Base-by-base conservation (phyloP, 257 asterid species). In the Solanum etuberosum region DNA sequence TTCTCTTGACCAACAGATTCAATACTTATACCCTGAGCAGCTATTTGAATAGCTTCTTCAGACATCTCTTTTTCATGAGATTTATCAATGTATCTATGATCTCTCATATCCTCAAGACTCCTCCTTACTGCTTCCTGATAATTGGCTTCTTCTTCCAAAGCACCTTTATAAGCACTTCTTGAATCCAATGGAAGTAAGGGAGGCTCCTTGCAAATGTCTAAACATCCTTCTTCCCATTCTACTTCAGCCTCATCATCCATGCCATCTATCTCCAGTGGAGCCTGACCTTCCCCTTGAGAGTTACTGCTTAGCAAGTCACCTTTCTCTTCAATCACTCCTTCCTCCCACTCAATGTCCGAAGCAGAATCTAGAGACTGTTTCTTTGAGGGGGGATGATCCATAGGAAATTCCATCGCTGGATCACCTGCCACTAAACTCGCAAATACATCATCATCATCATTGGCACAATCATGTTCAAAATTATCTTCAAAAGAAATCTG, bases 191-290 rank as follows among this genome's bases (percentile, higher is more conserved):
- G 89, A 89, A 42, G 71, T 20, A 91, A 59, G n/a, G 88, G 88
- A 57, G 90, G 83, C 88, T 91, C 90, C 90, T 92, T 82, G 54
- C 68, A 91, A 88, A 86, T 87, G 67, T 88, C 94, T 88, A 80
- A 87, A 88, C 86, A 87, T 86, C 94, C 98, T 51, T 97, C 98
- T 94, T 96, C 98, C 98, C 99, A 93, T 89, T 93, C 98, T 83
- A 93, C 88, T 86, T 92, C 98, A 78, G 76, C 92, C 88, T 92
- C 96, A 84, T 90, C 95, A 88, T 85, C 83, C 88, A 88, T 31
- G 72, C 83, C 90, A 43, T 84, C 96, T 67, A 88, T 92, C 25
- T 68, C 87, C 77, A 37, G 85, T 65, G 86, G 57, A 42, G 88
- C 85, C 37, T 83, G 88, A 71, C 87, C 80, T 77, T 86, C 86